These are phyloP conservation scores for Dactylellina drechsleri DNA, from an alignment of 2,329 filamentous ascomycete genomes.

Conservation along the genomic window DNA sequence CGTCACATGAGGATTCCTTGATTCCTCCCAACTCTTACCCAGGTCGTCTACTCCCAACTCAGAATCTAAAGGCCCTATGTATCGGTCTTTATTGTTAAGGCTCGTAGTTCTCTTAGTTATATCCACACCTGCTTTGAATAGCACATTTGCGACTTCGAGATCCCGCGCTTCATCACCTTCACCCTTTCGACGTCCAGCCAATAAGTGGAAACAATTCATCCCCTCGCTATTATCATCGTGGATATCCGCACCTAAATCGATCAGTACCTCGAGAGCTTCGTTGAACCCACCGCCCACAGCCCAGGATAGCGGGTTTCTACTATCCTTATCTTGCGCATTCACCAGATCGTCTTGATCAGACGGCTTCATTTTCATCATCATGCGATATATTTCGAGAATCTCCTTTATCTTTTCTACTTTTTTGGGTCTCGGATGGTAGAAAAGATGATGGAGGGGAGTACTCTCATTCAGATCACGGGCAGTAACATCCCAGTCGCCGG, in stretches of 20 bases:
- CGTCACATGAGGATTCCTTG: neutral
- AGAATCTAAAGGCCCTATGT: no score
- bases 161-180: neutral
- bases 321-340: constrained; percentile 22
- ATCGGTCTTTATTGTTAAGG: no score
- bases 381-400: neutral
- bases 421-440: neutral
- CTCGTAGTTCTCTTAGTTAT: neutral
- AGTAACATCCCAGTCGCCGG: constrained; percentile 23
- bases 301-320: constrained; percentile 5
- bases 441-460: constrained; percentile 22
- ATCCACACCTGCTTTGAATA: neutral
- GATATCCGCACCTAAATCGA: constrained; percentile 17
- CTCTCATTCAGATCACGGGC: neutral
- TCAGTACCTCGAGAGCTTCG: constrained; percentile 12
- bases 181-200: neutral
- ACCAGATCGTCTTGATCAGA: neutral
- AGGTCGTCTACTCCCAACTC: no score
- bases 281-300: constrained; percentile 3
- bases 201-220: constrained; percentile 27
- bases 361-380: neutral
- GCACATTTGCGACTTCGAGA: neutral
- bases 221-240: constrained; percentile 7
- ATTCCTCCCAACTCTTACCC: neutral
- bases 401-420: neutral